Evolutionary conservation across 352 stramenopile genomes (phyloP), one percentile per base, ranked within the genome.

Genomic region (Thraustochytrium striatum): DNA sequence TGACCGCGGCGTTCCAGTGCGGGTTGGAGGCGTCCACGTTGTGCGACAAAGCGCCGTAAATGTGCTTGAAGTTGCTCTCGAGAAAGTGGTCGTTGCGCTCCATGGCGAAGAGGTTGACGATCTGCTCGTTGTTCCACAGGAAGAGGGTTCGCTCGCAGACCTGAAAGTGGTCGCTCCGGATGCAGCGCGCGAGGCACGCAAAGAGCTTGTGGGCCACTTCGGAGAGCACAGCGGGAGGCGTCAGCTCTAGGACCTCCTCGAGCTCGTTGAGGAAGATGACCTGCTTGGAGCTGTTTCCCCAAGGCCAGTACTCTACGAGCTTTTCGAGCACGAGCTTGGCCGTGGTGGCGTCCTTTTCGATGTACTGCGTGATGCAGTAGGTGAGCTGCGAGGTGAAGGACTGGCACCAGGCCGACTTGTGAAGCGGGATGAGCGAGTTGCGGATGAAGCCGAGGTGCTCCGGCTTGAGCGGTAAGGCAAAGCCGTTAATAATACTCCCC

Each of bases 331-430:
- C 98, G 91, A 53, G 93, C 92, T 84, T 95, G 83, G 52, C 90
- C n/a, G 98, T 91, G 62, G 98, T 97, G 0, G 93, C 92, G 84
- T 99, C 96, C 84, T 99, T 99, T 86, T 98, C 95, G 57, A 98
- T 94, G 84, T 98, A 99, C 85, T 98, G 95, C 83, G 97, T 98
- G 80, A 98, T 97, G 88, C 95, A 99, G 86, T 99, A 99, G 7
- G 93, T 98, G 13, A 99, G 88, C 81, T 99, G 96, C 86, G 98
- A 95, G 83, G 98, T 95, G 86, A 98, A 99, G 69, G 98, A 88
- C 55, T 89, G 90, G 41, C 98, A 91, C 72, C 91, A 98, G 82
- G 97, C 97, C 35, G 95, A 95, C 85, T 98, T 98, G 89, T 99
- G 96, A 68, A 99, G 87, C 16, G 95, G 95, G 83, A 98, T 96